Conservation (phyloP, 176 grass and related monocot species). For the sorghum (Sorghum bicolor) region Sorghum_bicolor_NCBIv3 NC_012874.2:56111001-56111500, state of each 20-base stretch:
- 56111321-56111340: neutral
- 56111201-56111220: neutral
- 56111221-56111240: neutral
- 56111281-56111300: too few species aligned
- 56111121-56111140: neutral
- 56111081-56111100: too few species aligned
- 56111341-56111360: neutral
- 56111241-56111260: neutral
- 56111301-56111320: neutral
- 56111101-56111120: too few species aligned
- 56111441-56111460: neutral
- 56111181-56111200: neutral
- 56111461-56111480: neutral
- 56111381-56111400: constrained; percentile 9
- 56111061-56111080: neutral
- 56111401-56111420: neutral
- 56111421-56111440: neutral
- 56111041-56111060: too few species aligned
- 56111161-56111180: constrained; percentile 20
- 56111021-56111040: neutral
- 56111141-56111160: neutral
- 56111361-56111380: neutral
- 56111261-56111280: neutral
- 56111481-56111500: neutral
- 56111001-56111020: neutral